Evolutionary conservation across 495 filamentous ascomycete genomes (phyloP).

Genomic region (Podospora tetraspora): DNA sequence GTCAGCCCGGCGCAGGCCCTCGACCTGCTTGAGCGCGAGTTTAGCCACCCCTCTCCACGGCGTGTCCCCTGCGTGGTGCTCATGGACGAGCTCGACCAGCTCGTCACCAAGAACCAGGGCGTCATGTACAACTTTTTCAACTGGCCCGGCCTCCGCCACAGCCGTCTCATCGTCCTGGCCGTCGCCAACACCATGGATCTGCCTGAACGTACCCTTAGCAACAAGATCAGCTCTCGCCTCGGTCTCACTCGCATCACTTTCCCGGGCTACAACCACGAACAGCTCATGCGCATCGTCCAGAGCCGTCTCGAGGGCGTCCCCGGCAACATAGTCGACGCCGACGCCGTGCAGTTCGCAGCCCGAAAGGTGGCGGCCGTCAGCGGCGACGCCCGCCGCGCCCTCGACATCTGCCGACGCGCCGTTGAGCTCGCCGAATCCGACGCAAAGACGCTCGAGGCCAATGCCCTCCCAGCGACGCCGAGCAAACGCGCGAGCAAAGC

Average conservation of each 20-base stretch:
- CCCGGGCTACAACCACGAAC: conserved; percentile 92
- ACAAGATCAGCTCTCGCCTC: conserved; percentile 93
- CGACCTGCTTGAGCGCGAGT: conserved; percentile 84
- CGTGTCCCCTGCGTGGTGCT: conserved; percentile 93
- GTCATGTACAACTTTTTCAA: conserved; percentile 99
- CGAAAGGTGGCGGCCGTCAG: conserved; percentile 95
- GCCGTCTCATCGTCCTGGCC: conserved; percentile 87
- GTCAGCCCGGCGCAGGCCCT: conserved; percentile 90
- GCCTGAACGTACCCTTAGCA: conserved; percentile 91
- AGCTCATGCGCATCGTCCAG: conserved; percentile 95
- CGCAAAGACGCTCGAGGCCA: conserved; percentile 30
- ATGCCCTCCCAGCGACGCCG: conserved; percentile 35
- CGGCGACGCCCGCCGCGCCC: conserved; percentile 84
- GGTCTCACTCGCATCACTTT: conserved; percentile 92
- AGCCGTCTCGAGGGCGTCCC: conserved; percentile 81
- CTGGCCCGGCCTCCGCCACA: conserved; percentile 92
- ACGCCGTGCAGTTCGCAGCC: conserved; percentile 93
- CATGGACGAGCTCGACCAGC: conserved; percentile 98
- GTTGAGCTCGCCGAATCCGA: conserved; percentile 92
- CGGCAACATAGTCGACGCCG: conserved; percentile 82
- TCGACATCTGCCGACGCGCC: conserved; percentile 93
- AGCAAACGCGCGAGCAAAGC: conserved; percentile 28
- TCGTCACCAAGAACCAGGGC: conserved; percentile 93
- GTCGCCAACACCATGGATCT: conserved; percentile 99
- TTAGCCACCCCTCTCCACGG: conserved; percentile 81